Conservation (phyloP, 2,329 filamentous ascomycete genomes). For the Sporothrix brunneoviolacea region DNA sequence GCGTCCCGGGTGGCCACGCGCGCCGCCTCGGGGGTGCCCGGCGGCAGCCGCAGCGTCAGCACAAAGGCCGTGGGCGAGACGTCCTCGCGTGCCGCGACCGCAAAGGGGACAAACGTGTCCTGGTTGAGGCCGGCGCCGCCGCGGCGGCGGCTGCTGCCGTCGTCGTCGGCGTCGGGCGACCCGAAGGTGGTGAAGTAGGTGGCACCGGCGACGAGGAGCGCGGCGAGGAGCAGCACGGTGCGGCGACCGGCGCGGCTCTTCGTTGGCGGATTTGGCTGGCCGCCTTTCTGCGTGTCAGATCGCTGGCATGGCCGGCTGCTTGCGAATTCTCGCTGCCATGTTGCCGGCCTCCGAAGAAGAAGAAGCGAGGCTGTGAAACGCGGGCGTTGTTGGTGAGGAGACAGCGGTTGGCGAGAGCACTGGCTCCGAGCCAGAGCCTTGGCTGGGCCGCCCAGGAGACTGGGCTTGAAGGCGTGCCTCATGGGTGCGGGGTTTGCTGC, state of each 20-base stretch:
- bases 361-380: too few relatives aligned
- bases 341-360: too few relatives aligned
- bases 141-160: neutral
- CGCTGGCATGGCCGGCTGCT: neutral
- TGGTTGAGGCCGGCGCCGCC: constrained; percentile 42
- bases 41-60: constrained; percentile 51
- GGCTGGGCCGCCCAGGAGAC: neutral
- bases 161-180: neutral
- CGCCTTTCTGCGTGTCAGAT: neutral
- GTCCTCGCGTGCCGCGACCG: constrained; percentile 51
- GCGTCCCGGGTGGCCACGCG: constrained; percentile 17
- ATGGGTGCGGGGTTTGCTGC: too few relatives aligned
- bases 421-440: too few relatives aligned
- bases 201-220: neutral
- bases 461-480: too few relatives aligned
- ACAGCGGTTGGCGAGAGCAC: neutral
- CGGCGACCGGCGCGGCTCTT: too few relatives aligned
- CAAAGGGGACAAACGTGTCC: constrained; percentile 58
- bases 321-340: too few relatives aligned
- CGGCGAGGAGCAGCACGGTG: neutral
- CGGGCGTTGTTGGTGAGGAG: too few relatives aligned
- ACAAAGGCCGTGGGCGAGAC: constrained; percentile 64
- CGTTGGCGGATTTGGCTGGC: too few relatives aligned
- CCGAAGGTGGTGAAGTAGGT: too few relatives aligned
- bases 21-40: constrained; percentile 12